Conservation (phyloP, 1,284 basidiomycete species). For the Amylostereum areolatum region DNA sequence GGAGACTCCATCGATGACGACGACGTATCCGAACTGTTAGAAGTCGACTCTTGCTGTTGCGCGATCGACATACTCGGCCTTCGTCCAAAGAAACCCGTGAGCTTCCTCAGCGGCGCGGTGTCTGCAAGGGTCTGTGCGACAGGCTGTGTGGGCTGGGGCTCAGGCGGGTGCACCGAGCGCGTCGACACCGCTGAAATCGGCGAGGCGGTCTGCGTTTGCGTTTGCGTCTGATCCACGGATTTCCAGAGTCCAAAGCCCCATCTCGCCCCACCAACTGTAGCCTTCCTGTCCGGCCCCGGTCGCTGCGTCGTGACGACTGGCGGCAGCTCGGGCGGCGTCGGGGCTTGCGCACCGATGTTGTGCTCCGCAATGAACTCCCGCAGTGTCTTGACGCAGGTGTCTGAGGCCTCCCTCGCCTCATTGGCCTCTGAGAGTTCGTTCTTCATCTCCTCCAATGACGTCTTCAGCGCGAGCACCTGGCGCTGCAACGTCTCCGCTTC, state of each 20-base stretch:
- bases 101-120: conserved; percentile 42
- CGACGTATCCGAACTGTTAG: conserved; percentile 30
- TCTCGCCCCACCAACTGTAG: conserved; percentile 15
- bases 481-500: conserved; percentile 52
- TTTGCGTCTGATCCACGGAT: conserved; percentile 21
- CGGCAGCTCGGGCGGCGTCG: conserved; percentile 2
- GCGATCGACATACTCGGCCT: conserved; percentile 26
- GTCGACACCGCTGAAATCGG: conserved; percentile 12
- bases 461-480: conserved; percentile 53
- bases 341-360: conserved; percentile 41
- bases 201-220: conserved; percentile 13
- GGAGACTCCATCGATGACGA: conserved; percentile 12
- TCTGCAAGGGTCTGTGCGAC: conserved; percentile 10
- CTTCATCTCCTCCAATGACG: conserved; percentile 57
- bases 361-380: conserved; percentile 82
- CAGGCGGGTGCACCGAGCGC: conserved; percentile 18
- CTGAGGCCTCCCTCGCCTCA: conserved; percentile 84
- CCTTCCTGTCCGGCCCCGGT: background rate
- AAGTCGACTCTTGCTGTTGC: conserved; percentile 24
- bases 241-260: conserved; percentile 59
- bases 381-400: conserved; percentile 75
- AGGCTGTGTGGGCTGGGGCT: conserved; percentile 26
- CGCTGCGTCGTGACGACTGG: conserved; percentile 7
- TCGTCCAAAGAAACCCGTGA: conserved; percentile 64
- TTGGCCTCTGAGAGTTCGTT: conserved; percentile 69